phyloP scores from a whole-genome alignment of 2,329 filamentous ascomycete genomes.

The Aspergillus niger region DNA sequence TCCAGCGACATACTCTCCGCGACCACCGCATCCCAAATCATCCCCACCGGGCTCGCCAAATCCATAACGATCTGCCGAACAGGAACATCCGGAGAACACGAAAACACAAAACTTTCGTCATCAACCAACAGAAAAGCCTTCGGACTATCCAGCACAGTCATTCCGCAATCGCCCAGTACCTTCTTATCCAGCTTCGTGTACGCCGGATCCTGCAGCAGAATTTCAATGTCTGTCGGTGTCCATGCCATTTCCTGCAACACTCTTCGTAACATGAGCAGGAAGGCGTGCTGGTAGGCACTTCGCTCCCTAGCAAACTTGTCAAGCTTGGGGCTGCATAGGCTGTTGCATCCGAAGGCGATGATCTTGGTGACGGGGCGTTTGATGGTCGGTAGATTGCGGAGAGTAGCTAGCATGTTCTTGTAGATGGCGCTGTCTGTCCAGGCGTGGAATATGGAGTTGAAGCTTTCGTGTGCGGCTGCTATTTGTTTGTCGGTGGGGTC shows the following conservation, averaged over 20 bases:
- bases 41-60: conserved; percentile 27
- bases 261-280: conserved; percentile 7
- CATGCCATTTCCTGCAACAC: not conserved
- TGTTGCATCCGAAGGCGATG: conserved; percentile 2
- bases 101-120: conserved; percentile 34
- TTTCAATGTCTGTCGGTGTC: not conserved
- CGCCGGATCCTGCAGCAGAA: conserved; percentile 19
- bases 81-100: conserved; percentile 27
- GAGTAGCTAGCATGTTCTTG: not conserved
- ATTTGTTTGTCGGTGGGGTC: no score
- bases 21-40: conserved; percentile 17
- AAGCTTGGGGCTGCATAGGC: not conserved
- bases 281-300: conserved; percentile 11
- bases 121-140: conserved; percentile 36
- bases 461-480: no score
- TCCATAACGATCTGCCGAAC: conserved; percentile 40
- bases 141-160: conserved; percentile 19
- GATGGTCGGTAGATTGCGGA: not conserved
- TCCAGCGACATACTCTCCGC: not conserved
- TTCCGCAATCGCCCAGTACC: conserved; percentile 5
- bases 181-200: conserved; percentile 15
- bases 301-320: not conserved
- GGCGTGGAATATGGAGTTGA: not conserved
- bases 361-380: conserved; percentile 9
- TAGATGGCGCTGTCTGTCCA: not conserved